Percentiles rank a stretch among this genome's conserved stretches.
phyloP scores from a whole-genome alignment of 768 basidiomycete species.

The Cantharellus cinnabarinus region DNA sequence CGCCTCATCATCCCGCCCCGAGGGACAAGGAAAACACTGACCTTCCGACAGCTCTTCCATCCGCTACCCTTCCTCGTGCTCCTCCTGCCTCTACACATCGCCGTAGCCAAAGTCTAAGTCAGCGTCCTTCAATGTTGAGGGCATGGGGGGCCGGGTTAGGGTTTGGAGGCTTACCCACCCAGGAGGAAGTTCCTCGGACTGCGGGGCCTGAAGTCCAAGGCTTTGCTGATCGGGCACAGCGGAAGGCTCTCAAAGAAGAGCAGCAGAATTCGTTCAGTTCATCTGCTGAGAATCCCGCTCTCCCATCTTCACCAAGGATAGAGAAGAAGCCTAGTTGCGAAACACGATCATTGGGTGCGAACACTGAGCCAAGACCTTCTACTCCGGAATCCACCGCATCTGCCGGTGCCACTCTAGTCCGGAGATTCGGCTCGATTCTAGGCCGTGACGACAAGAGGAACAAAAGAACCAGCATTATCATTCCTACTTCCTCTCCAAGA shows the following conservation, averaged over 20 bases:
- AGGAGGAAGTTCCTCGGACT: constrained; percentile 33
- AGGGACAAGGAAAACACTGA: constrained; percentile 1
- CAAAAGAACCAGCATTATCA: constrained; percentile 20
- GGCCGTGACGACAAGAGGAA: constrained; percentile 11
- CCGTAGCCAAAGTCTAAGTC: constrained; percentile 66
- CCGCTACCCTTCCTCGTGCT: constrained; percentile 27
- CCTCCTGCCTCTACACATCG: constrained; percentile 64
- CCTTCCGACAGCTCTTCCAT: not conserved
- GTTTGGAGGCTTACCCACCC: constrained; percentile 14
- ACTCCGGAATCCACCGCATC: constrained; percentile 18
- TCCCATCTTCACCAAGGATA: not conserved
- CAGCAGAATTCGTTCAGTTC: not conserved
- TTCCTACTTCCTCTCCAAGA: not conserved
- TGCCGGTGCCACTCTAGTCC: constrained; percentile 50
- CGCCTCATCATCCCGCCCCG: not conserved
- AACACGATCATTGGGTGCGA: no score
- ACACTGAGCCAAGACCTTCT: constrained; percentile 3
- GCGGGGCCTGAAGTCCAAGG: constrained; percentile 43
- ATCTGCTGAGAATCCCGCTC: not conserved
- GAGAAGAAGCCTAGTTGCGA: not conserved
- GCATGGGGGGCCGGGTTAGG: constrained; percentile 47
- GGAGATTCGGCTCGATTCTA: constrained; percentile 55
- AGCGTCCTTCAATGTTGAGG: constrained; percentile 35
- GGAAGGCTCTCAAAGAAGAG: not conserved
- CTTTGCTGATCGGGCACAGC: constrained; percentile 22